Base-by-base conservation (phyloP, 2,329 filamentous ascomycete species). In the Colletotrichum sp. region DNA sequence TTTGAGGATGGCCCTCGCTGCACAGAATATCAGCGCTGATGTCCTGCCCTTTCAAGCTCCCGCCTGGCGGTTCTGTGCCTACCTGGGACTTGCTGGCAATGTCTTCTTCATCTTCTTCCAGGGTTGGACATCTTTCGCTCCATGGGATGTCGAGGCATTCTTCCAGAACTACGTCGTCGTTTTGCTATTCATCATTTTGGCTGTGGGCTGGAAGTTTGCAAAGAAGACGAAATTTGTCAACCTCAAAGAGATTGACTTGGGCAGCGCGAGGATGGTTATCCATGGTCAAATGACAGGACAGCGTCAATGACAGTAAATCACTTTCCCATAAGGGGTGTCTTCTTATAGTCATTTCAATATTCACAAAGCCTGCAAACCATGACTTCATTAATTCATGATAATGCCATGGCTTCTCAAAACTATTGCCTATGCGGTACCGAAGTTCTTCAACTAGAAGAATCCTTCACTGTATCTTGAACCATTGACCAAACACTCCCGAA, bases 401-500 rank as follows among this genome's bases (percentile, higher is more conserved):
- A 49, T 1, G 9, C 9, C 44, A 12, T 49, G 18, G 18, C 44
- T n/a, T 49, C 44, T 49, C 1, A 0, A 1, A 1, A 52, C 4
- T 52, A 52, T 1, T 3, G 1, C 0, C 10, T 52, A 13, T 52
- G 0, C 1, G 0, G n/a, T 52, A 1, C 2, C 3, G 7, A 6
- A 21, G 4, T 13, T 3, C 10, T 0, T 21, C 2, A 24, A 24
- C 10, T 8, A 21, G 1, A 21, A 21, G n/a, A 3, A 34, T 63
- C 0, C 12, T 1, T 67, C 39, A 67, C 30, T 67, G 64, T 12
- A 71, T 18, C 8, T 49, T 76, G 62, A 82, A 83, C 82, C 80
- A 83, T 68, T 83, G 82, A 28, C 79, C 79, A 13, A 83, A 82
- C 1, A 75, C 73, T 3, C 80, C 79, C 3, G 76, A 44, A 9